Evolutionary conservation across 805 yeast genomes (phyloP), one percentile per base, ranked within the genome.

Genomic region (Teunomyces atbi): DNA sequence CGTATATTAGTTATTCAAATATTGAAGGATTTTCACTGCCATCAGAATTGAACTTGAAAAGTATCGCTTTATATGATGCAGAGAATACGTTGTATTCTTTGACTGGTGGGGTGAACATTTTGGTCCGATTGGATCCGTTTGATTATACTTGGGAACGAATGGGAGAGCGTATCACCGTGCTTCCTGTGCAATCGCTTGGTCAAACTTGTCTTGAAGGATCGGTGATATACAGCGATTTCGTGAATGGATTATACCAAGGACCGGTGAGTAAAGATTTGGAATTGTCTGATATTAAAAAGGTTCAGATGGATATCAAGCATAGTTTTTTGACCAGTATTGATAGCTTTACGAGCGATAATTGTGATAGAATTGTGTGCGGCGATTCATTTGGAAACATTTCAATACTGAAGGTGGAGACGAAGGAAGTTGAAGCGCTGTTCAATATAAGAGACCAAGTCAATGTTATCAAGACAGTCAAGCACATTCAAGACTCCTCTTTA

Each of bases 401-500:
- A 36, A 56, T 52, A n/a, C 19, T 39, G 16, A 20, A 20, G 11
- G 13, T 18, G 13, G 33, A 42, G 29, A 49, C 36, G 2, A 28
- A 23, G n/a, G 48, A 42, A 8, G 55, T 50, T 41, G 26, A 47
- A 1, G 41, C 52, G 10, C 52, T 58, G 6, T 53, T 55, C 44
- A 65, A 64, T 38, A 41, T 69, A 5, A 65, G 64, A 6, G 66
- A 63, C 29, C 65, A 59, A 26, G 56, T 68, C 40, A 69, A 68
- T 49, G 44, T 50, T 1, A 52, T 66, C 7, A 43, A 42, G 28
- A 34, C 15, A 18, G 50, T 23, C 13, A 18, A 23, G 13, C 6
- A 40, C 4, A 12, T 23, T 5, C 19, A 30, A n/a, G 33, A 16
- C 11, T 4, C 5, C 47, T 2, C 37, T n/a, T n/a, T n/a, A 4